Base-by-base conservation (phyloP, 2,329 filamentous ascomycete species). In the Orbilia quercus region DNA sequence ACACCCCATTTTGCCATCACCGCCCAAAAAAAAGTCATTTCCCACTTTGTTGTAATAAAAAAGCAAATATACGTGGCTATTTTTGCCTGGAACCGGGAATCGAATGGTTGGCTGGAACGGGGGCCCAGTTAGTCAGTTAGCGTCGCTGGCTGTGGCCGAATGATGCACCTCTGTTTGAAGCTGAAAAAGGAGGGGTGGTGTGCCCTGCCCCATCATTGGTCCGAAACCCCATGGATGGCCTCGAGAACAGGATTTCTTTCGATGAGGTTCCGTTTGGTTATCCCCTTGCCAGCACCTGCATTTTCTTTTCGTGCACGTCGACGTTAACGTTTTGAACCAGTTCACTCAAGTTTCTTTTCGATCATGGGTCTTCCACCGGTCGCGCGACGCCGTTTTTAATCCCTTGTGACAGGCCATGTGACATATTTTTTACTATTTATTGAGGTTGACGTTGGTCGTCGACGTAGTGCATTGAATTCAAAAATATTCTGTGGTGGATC, bases 61-160 rank as follows among this genome's bases (percentile, higher is more conserved):
- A 72, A 64, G 58, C 67, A 73, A 72, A 54, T 1, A 23, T 31
- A 23, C 31, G 45, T 11, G 38, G 54, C 60, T 73, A 73, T 73
- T 73, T 73, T 66, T 73, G 69, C 69, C 60, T 66, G 59, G 60
- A 66, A 66, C 69, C 60, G 54, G 67, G 59, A 20, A 31, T 5
- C 28, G n/a, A 47, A 9, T 65, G 67, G 59, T 60, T 72, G 67
- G 67, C 67, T 72, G 53, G 59, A 65, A 59, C 51, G 59, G 7
- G n/a, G n/a, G n/a, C n/a, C n/a, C n/a, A n/a, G n/a, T n/a, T n/a
- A n/a, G 45, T 54, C 34, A 23, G 31, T 38, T 47, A 53, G 59
- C 48, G 34, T 57, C 50, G 45, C 51, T 67, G 53, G 53, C 64
- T 69, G 58, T 57, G 67, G 60, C 47, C 60, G 58, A 60, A 64